These are phyloP conservation scores for Besnoitia besnoiti DNA, from an alignment of 169 alveolate genomes.

Conservation along the genomic window DNA sequence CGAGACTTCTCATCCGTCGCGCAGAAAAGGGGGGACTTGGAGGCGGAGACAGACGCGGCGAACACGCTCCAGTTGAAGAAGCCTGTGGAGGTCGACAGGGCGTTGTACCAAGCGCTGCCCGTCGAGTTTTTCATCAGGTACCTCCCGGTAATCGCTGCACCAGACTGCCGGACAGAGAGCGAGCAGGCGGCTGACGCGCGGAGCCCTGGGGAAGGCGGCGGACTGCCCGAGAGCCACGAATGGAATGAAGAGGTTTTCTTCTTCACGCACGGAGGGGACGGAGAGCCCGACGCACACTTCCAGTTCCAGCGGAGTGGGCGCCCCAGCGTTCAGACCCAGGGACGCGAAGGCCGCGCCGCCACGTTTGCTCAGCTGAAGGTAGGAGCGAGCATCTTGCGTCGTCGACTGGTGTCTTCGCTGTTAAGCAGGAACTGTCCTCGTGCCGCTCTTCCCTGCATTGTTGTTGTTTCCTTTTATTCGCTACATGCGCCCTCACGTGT, in stretches of 20 bases:
- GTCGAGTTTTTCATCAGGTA: constrained; percentile 7
- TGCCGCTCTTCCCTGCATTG: too few species aligned
- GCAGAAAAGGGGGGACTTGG: background rate
- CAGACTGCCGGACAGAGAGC: background rate
- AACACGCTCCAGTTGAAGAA: background rate
- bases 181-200: background rate
- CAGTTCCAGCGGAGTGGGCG: background rate
- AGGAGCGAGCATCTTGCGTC: background rate
- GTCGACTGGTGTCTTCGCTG: too few species aligned
- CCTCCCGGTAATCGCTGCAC: constrained; percentile 11
- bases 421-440: too few species aligned
- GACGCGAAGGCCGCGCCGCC: background rate
- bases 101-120: background rate
- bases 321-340: background rate
- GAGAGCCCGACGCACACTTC: background rate
- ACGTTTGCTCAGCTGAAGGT: background rate
- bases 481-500: too few species aligned
- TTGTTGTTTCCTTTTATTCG: too few species aligned
- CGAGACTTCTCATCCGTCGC: background rate
- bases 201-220: background rate
- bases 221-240: background rate
- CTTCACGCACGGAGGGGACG: background rate
- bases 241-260: background rate
- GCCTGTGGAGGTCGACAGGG: background rate
- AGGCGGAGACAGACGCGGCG: background rate